phyloP scores from a whole-genome alignment of 371 early-diverging fungal genomes.

The Mucor plumbeus region DNA sequence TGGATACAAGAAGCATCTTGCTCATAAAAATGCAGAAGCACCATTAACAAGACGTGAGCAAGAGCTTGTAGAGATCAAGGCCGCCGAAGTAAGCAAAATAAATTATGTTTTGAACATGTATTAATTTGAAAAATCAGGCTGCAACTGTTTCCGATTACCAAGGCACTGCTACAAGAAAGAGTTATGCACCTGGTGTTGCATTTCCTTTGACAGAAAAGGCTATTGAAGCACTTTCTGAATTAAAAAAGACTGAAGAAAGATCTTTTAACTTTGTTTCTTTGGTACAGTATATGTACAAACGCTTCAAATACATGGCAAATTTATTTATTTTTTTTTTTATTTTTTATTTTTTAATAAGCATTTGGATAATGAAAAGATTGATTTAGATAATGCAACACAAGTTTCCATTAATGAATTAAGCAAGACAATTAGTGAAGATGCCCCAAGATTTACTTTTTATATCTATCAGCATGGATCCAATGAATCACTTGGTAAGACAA shows the following conservation, averaged over 20 bases:
- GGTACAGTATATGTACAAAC: conserved; percentile 33
- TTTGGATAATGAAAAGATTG: conserved; percentile 61
- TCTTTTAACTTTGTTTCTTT: conserved; percentile 68
- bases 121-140: conserved; percentile 32
- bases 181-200: conserved; percentile 70
- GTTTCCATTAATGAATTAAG: conserved; percentile 50
- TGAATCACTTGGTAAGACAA: conserved; percentile 54
- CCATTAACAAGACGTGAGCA: conserved; percentile 85
- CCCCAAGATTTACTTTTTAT: conserved; percentile 76
- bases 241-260: conserved; percentile 38
- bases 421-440: conserved; percentile 50
- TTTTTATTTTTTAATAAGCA: conserved; percentile 24
- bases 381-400: conserved; percentile 50
- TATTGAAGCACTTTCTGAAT: conserved; percentile 55
- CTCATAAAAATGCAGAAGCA: conserved; percentile 73
- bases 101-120: not conserved
- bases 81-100: conserved; percentile 59
- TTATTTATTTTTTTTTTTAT: not conserved
- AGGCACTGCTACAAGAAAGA: conserved; percentile 57
- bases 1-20: conserved; percentile 78
- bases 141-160: conserved; percentile 56
- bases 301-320: not conserved
- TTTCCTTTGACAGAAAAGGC: conserved; percentile 66
- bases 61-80: conserved; percentile 72
- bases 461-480: conserved; percentile 53